These are phyloP conservation scores for Brassica rapa DNA, from an alignment of 345 rosid genomes.

Conservation along the genomic window DNA sequence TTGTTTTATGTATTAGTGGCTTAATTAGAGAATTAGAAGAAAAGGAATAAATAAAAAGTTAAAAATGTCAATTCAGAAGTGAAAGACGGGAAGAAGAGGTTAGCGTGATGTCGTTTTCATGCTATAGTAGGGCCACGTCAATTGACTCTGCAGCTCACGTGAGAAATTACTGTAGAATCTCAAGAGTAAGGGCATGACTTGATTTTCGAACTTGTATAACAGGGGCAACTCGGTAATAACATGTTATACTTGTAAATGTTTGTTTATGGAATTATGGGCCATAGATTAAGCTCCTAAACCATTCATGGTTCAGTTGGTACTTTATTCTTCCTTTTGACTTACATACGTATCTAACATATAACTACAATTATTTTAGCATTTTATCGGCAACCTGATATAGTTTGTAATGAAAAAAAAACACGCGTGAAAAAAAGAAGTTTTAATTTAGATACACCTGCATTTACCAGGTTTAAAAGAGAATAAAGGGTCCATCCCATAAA, in stretches of 20 bases:
- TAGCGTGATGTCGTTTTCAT: constrained; percentile 37
- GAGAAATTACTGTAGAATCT: constrained; percentile 34
- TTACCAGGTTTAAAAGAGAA: background rate
- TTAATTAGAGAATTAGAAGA: background rate
- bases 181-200: constrained; percentile 10
- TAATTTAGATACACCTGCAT: background rate
- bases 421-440: background rate
- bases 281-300: constrained; percentile 8
- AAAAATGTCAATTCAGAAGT: constrained; percentile 30
- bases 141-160: constrained; percentile 39
- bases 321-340: background rate
- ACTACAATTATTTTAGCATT: background rate
- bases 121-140: constrained; percentile 34
- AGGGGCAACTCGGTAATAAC: constrained; percentile 6
- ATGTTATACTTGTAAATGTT: background rate
- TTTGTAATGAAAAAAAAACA: background rate
- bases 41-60: background rate
- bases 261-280: constrained; percentile 5
- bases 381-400: background rate
- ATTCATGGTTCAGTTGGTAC: constrained; percentile 6
- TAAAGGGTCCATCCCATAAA: background rate
- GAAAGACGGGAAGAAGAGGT: constrained; percentile 33
- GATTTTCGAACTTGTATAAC: background rate
- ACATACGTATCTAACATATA: background rate
- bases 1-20: background rate